Evolutionary conservation across 2,329 filamentous ascomycete genomes (phyloP), one percentile per base, ranked within the genome.

Genomic region (Epichloe baconii): DNA sequence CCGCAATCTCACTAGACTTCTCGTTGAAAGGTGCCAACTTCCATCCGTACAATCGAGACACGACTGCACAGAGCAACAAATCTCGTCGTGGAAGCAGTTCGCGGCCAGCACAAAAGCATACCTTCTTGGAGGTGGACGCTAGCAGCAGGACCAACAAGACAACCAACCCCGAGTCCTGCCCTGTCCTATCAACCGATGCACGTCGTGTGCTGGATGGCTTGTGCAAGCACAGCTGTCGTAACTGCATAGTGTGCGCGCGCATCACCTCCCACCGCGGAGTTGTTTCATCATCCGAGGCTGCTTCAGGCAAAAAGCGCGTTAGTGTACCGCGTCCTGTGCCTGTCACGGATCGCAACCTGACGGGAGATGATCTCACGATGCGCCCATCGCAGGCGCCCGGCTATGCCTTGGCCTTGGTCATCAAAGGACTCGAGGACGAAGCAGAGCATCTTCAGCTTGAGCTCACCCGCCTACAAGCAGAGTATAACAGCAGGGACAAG

Each of bases 351-450:
- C 80, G 65, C 66, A 74, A 77, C 43, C 70, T 75, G 11, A 71
- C 59, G 8, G 56, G 59, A 21, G 75, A 78, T 41, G 74, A 79
- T 47, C 68, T 69, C 2, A 83, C 79, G 1, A 71, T 83, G 59
- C 82, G 85, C 5, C 82, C 84, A 5, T 75, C 83, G 1, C 83
- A 87, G 61, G 71, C 80, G 1, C 88, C 88, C 0, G 80, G 78
- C 4, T 68, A 83, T 43, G 88, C 88, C 10, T 78, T 95, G 23
- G 85, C 86, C 7, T 79, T 83, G n/a, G 86, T 95, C 21, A 83
- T 95, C 64, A 93, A 94, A 67, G 78, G 82, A 7, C 71, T 94
- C 3, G 76, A 87, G 58, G 88, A 94, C 62, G 89, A 95, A 65
- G 77, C 90, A 44, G 75, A 77, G 12, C 86, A 94, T 63, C 69